Percentiles rank a stretch among this genome's conserved stretches.
phyloP scores from a whole-genome alignment of 2,329 filamentous ascomycete species.

The Ophiobolus disseminans region DNA sequence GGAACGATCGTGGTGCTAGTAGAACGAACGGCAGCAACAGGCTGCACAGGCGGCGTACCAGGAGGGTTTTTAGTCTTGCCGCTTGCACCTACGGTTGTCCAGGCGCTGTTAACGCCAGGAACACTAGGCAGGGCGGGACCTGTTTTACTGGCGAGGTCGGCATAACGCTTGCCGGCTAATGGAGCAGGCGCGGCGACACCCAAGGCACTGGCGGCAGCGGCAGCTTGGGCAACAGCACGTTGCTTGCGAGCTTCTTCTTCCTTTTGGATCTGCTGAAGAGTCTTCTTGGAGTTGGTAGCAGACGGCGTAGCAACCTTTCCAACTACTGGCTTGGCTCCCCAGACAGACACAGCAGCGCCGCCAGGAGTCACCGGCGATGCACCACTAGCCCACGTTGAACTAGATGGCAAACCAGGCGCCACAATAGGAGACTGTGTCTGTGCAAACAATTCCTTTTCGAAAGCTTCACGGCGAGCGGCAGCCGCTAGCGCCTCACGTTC shows the following conservation, averaged over 20 bases:
- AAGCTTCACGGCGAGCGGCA: conserved; percentile 75
- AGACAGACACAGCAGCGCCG: conserved; percentile 58
- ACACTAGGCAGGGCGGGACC: conserved; percentile 55
- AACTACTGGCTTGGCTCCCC: conserved; percentile 64
- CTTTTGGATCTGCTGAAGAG: conserved; percentile 92
- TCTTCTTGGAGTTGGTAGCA: conserved; percentile 72
- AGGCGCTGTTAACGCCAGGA: conserved; percentile 65
- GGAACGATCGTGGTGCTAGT: conserved; percentile 54
- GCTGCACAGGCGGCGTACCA: conserved; percentile 60
- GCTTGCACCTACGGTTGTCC: conserved; percentile 94
- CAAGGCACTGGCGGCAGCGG: conserved; percentile 54
- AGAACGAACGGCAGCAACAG: conserved; percentile 57
- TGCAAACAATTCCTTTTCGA: conserved; percentile 78
- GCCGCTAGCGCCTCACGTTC: conserved; percentile 83
- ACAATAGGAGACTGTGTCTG: conserved; percentile 65
- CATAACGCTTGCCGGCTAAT: conserved; percentile 81
- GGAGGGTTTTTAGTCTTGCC: conserved; percentile 85
- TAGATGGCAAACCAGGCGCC: conserved; percentile 82
- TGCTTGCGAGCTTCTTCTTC: conserved; percentile 93
- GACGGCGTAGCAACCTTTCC: conserved; percentile 57
- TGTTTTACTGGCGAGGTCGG: conserved; percentile 87
- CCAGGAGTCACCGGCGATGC: conserved; percentile 72
- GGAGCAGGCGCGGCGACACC: conserved; percentile 53
- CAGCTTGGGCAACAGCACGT: conserved; percentile 64
- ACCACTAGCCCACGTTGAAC: conserved; percentile 83